Evolutionary conservation across 139 green algal genomes (phyloP).

Genomic region (Penium margaritaceum): DNA sequence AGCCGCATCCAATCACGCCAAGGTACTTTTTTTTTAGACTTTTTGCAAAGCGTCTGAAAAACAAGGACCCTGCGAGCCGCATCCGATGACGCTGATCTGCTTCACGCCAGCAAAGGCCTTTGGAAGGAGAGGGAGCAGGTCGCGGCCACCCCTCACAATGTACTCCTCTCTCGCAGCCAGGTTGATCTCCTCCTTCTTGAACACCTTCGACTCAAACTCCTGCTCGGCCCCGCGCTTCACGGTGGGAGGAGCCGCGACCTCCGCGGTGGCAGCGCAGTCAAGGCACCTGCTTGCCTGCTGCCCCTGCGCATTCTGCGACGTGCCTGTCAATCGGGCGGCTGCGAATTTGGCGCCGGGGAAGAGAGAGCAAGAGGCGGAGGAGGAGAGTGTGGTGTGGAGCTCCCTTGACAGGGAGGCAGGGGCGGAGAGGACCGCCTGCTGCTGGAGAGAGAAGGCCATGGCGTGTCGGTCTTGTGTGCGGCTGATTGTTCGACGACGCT

Average conservation of each 20-base stretch:
- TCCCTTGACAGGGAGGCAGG: no score
- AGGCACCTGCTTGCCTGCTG: no score
- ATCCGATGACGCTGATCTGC: conserved; percentile 90
- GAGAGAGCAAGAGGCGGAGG: no score
- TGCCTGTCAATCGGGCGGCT: no score
- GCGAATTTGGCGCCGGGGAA: no score
- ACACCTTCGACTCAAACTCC: conserved; percentile 74
- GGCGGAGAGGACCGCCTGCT: no score
- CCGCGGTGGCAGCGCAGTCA: no score
- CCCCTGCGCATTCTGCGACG: no score
- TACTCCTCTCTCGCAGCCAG: conserved; percentile 66
- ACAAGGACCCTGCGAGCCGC: conserved; percentile 76
- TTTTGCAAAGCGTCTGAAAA: background rate
- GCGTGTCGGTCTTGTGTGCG: no score
- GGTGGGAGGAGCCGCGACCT: conserved; percentile 9
- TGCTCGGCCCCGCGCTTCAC: conserved; percentile 33
- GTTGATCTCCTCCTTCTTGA: conserved; percentile 67
- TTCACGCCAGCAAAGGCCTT: conserved; percentile 81
- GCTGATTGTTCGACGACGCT: no score
- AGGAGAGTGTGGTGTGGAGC: no score
- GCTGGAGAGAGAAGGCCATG: no score
- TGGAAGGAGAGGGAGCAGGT: conserved; percentile 79
- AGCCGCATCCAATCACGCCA: background rate
- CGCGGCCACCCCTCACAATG: conserved; percentile 84
- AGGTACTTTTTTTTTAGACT: conserved; percentile 9